Conservation (phyloP, 2,329 filamentous ascomycete genomes). For the Epichloe uncinata region DNA sequence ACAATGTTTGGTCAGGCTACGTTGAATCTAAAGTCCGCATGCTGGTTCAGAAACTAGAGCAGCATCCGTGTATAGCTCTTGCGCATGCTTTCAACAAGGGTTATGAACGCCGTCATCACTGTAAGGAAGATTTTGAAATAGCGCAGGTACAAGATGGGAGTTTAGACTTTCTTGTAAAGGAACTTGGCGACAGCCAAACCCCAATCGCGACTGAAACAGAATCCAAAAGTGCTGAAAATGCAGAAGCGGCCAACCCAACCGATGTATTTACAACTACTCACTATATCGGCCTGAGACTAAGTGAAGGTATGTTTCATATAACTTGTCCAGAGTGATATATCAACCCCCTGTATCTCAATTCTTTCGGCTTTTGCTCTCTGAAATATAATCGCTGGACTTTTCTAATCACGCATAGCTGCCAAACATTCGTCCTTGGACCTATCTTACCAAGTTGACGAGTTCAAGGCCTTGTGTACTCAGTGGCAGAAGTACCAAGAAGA, state of each 20-base stretch:
- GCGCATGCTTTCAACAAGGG: slow-evolving; percentile 90
- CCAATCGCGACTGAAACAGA: neutral
- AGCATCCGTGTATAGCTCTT: slow-evolving; percentile 63
- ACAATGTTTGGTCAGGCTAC: slow-evolving; percentile 78
- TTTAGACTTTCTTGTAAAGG: slow-evolving; percentile 30
- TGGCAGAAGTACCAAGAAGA: slow-evolving; percentile 65
- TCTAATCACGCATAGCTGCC: slow-evolving; percentile 31
- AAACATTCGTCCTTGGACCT: slow-evolving; percentile 54
- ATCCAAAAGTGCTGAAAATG: slow-evolving; percentile 33
- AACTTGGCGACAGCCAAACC: slow-evolving; percentile 19
- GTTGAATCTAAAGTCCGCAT: slow-evolving; percentile 89
- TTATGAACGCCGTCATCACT: slow-evolving; percentile 70
- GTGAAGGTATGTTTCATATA: slow-evolving; percentile 44
- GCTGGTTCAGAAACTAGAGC: slow-evolving; percentile 71
- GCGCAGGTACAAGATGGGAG: slow-evolving; percentile 42
- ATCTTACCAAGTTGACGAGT: slow-evolving; percentile 70
- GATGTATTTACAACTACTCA: slow-evolving; percentile 79
- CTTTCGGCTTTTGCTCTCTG: neutral
- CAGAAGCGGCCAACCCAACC: slow-evolving; percentile 11
- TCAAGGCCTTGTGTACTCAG: slow-evolving; percentile 66
- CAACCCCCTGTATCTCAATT: neutral
- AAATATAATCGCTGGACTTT: neutral
- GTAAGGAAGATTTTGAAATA: slow-evolving; percentile 38
- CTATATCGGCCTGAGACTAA: slow-evolving; percentile 80
- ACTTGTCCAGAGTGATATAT: neutral